phyloP scores from a whole-genome alignment of 1,284 basidiomycete species.

The Austroboletus novae-zelandiae region DNA sequence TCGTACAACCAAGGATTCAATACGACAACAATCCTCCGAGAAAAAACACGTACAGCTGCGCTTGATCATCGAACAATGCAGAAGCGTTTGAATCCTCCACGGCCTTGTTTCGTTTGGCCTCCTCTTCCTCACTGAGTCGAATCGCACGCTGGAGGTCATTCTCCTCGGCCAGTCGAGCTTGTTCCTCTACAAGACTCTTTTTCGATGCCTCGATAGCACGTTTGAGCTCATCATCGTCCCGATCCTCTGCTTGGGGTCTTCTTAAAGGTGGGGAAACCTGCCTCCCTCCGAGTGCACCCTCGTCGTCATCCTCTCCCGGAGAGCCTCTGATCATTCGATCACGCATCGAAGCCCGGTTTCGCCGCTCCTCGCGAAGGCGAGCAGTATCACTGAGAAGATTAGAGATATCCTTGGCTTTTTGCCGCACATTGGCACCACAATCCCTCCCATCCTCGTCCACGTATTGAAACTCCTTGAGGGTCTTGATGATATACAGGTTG shows the following conservation, averaged over 20 bases:
- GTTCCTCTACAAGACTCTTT: slow-evolving; percentile 73
- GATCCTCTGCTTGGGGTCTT: slow-evolving; percentile 40
- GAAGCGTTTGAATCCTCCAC: slow-evolving; percentile 75
- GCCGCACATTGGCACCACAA: slow-evolving; percentile 96
- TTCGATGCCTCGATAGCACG: slow-evolving; percentile 89
- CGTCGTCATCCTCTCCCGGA: slow-evolving; percentile 44
- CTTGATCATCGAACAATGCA: slow-evolving; percentile 83
- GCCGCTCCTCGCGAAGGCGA: slow-evolving; percentile 84
- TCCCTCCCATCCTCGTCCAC: slow-evolving; percentile 96
- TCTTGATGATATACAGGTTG: slow-evolving; percentile 98
- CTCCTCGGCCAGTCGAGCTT: slow-evolving; percentile 65
- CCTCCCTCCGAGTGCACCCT: slow-evolving; percentile 45
- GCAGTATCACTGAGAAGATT: slow-evolving; percentile 91
- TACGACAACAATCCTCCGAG: background rate
- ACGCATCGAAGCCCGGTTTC: slow-evolving; percentile 62
- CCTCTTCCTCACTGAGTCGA: slow-evolving; percentile 85
- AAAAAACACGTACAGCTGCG: slow-evolving; percentile 55
- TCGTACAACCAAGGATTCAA: slow-evolving; percentile 6
- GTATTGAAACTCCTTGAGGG: slow-evolving; percentile 98
- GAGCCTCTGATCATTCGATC: slow-evolving; percentile 87
- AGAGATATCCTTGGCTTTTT: slow-evolving; percentile 99
- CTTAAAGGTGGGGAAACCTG: slow-evolving; percentile 15
- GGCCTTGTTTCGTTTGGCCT: slow-evolving; percentile 64
- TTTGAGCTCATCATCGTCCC: slow-evolving; percentile 80
- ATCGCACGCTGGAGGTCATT: slow-evolving; percentile 80